These are phyloP conservation scores for Lasiosphaeria miniovina DNA, from an alignment of 495 filamentous ascomycete species.

Conservation along the genomic window DNA sequence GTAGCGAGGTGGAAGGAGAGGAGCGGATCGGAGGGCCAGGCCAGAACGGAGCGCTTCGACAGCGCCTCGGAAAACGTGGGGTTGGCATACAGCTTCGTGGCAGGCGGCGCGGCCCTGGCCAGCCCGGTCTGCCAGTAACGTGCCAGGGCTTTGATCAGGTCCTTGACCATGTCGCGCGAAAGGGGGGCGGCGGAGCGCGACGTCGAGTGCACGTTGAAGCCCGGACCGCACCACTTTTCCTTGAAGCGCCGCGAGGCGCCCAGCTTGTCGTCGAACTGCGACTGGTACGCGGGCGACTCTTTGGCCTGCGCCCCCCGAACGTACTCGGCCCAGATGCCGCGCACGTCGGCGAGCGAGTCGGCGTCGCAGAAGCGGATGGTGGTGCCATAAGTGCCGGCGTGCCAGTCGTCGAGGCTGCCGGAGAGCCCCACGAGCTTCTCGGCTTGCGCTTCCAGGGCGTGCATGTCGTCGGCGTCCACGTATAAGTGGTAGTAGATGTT, in stretches of 20 bases:
- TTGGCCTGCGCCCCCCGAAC: constrained; percentile 4
- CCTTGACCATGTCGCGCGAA: constrained; percentile 6
- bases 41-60: constrained; percentile 18
- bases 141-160: constrained; percentile 25
- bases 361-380: constrained; percentile 36
- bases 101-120: not conserved
- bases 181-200: constrained; percentile 14
- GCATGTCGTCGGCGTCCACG: constrained; percentile 36
- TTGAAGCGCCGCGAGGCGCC: constrained; percentile 12
- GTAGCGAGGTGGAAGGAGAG: constrained; percentile 44
- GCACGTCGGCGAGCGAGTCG: constrained; percentile 32
- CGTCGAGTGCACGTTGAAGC: constrained; percentile 3
- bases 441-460: constrained; percentile 36
- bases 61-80: constrained; percentile 31
- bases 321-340: constrained; percentile 36
- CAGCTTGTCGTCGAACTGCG: not conserved
- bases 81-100: constrained; percentile 24
- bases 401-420: constrained; percentile 34
- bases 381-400: constrained; percentile 31
- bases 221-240: constrained; percentile 15
- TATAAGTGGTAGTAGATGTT: constrained; percentile 54
- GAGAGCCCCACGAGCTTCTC: constrained; percentile 40
- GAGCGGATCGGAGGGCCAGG: constrained; percentile 45
- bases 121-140: constrained; percentile 38
- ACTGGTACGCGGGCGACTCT: not conserved